Base-by-base conservation (phyloP, 768 basidiomycete genomes). In the Amanita pseudoporphyria region DNA sequence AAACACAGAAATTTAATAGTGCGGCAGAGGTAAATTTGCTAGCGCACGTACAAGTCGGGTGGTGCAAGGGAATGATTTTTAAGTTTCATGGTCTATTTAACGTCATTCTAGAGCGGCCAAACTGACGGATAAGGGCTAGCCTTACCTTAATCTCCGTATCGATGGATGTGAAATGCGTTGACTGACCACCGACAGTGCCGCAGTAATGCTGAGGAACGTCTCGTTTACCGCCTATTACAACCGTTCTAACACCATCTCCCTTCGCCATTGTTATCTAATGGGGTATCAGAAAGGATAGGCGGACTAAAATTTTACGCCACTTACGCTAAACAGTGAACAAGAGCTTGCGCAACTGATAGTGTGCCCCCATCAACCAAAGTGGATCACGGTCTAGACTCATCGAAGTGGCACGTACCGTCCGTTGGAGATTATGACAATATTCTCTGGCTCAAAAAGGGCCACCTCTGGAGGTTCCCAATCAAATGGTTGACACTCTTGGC, bases 151-250 rank as follows among this genome's bases (percentile, higher is more conserved):
- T 67, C 59, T 80, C 73, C 10, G 77, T 77, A 57, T 81, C 78
- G 9, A 81, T 75, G n/a, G 67, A 71, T 1, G 73, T 68, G 58
- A 75, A 81, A 54, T 74, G 72, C 1, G 74, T 73, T 3, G 76
- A 78, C 61, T 82, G 76, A 0, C 79, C 79, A n/a, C 78, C 79
- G 26, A 81, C 79, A 32, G 71, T 75, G 16, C 80, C 80, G 53
- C 77, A 79, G 57, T 79, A 81, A 56, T 80, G 70, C 55, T 81
- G 79, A 33, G 59, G 61, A 7, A 71, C 61, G 43, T 62, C 67
- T 9, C 67, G 57, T 56, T 71, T 71, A 31, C 79, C 80, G 21
- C 78, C 78, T n/a, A 77, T 55, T 3, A 81, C 77, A n/a, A 76
- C 73, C 6, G 74, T 78, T 56, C 66, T 76, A 21, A 71, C 73